A percentile compares a stretch with the other conserved stretches of the same genome.
Conservation (phyloP, 371 early-diverging fungal species). For the Apophysomyces variabilis region DNA sequence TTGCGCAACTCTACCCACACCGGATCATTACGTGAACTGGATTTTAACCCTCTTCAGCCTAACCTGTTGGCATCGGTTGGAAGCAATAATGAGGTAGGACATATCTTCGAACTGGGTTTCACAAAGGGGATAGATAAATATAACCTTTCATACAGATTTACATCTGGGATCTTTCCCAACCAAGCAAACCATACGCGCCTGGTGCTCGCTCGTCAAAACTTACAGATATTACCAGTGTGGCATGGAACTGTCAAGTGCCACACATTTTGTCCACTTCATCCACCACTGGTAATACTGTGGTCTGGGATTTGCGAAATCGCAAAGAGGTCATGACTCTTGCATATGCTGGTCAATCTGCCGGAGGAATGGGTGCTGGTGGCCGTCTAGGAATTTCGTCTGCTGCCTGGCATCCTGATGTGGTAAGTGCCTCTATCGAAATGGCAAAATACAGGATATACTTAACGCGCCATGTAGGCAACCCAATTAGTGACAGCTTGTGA, state of each 20-base stretch:
- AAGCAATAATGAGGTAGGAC: slow-evolving; percentile 82
- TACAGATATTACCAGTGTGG: slow-evolving; percentile 86
- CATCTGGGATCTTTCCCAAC: slow-evolving; percentile 93
- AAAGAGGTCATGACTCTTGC: slow-evolving; percentile 86
- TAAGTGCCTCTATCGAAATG: slow-evolving; percentile 37
- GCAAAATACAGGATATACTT: not conserved
- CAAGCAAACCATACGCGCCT: slow-evolving; percentile 86
- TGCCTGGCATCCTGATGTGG: slow-evolving; percentile 94
- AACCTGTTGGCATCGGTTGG: slow-evolving; percentile 92
- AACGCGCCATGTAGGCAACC: slow-evolving; percentile 67
- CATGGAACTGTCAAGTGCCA: slow-evolving; percentile 94
- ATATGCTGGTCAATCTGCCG: slow-evolving; percentile 58
- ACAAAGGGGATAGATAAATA: not conserved
- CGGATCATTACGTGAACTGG: slow-evolving; percentile 90
- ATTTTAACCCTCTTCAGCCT: slow-evolving; percentile 88
- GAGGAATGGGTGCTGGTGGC: slow-evolving; percentile 51
- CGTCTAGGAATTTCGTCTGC: slow-evolving; percentile 83
- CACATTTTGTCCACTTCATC: slow-evolving; percentile 94
- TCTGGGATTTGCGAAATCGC: slow-evolving; percentile 93
- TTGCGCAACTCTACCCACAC: slow-evolving; percentile 77
- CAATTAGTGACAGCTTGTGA: slow-evolving; percentile 91
- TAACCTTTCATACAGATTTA: slow-evolving; percentile 60
- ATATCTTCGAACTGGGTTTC: slow-evolving; percentile 29
- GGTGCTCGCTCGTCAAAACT: slow-evolving; percentile 83
- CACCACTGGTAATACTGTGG: slow-evolving; percentile 90